phyloP scores from a whole-genome alignment of 177 flowering plant genomes.

The Vitis hybrid region DNA sequence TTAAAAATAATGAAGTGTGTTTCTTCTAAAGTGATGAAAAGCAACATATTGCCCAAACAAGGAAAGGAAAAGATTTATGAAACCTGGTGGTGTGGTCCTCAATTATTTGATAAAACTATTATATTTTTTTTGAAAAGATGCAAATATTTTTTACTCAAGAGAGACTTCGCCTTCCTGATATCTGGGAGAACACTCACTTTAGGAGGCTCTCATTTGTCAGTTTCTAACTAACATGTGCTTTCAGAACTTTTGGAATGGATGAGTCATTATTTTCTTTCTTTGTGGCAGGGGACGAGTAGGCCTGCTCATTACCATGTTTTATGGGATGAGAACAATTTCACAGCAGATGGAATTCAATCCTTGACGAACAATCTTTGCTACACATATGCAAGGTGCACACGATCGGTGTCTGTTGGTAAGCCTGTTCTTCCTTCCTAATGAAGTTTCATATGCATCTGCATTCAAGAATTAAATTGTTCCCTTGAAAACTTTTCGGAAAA shows the following conservation, averaged over 20 bases:
- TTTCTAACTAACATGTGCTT: too few species aligned
- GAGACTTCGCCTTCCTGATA: background rate
- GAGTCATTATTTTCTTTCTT: background rate
- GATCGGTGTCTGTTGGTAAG: conserved; percentile 93
- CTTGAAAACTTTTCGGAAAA: too few species aligned
- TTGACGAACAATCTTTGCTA: conserved; percentile 90
- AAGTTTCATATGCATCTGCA: background rate
- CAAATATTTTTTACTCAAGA: background rate
- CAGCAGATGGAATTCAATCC: conserved; percentile 87
- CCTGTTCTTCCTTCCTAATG: background rate
- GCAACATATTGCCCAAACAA: background rate
- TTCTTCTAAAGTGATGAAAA: background rate
- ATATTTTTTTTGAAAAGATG: background rate
- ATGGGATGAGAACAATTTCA: conserved; percentile 93
- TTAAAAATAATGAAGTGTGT: background rate
- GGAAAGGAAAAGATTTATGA: background rate
- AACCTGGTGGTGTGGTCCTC: background rate
- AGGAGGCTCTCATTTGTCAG: too few species aligned
- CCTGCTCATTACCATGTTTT: conserved; percentile 97
- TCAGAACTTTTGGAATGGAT: background rate
- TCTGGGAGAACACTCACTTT: too few species aligned
- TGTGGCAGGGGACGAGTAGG: conserved; percentile 78
- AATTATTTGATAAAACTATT: background rate
- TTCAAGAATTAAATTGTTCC: too few species aligned
- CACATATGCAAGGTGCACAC: conserved; percentile 92